A percentile compares a stretch with the other conserved stretches of the same genome.
Evolutionary conservation across 2,329 filamentous ascomycete genomes (phyloP).

Genomic region (Microdochium trichocladiopsis): DNA sequence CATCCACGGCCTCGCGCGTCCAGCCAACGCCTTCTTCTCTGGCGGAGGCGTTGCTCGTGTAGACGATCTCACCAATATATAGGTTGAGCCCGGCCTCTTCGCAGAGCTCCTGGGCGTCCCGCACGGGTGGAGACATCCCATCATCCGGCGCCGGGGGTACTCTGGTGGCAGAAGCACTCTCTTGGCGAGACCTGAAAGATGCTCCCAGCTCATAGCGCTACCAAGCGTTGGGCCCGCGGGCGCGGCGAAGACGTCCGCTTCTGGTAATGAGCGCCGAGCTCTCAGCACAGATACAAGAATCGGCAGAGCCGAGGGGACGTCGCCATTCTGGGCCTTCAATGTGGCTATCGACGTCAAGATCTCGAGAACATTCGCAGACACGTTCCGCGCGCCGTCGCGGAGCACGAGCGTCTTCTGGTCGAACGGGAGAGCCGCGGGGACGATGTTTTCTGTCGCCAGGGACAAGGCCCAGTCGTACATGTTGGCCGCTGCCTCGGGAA

Average conservation of each 20-base stretch:
- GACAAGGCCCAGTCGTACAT: constrained; percentile 73
- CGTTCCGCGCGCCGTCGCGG: constrained; percentile 46
- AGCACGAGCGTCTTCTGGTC: constrained; percentile 58
- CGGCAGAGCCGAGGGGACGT: constrained; percentile 65
- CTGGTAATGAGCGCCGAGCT: constrained; percentile 58
- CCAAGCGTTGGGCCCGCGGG: constrained; percentile 2
- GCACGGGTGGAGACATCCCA: constrained; percentile 60
- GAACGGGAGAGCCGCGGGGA: constrained; percentile 34
- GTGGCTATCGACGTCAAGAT: constrained; percentile 72
- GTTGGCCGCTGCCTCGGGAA: constrained; percentile 57
- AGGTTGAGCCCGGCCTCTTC: constrained; percentile 81
- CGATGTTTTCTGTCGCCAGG: constrained; percentile 51
- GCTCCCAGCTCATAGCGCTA: constrained; percentile 9
- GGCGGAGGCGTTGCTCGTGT: constrained; percentile 41
- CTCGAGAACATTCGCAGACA: constrained; percentile 68
- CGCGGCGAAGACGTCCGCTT: background rate
- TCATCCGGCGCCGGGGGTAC: constrained; percentile 68
- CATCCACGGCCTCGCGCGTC: constrained; percentile 82
- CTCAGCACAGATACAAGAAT: constrained; percentile 81
- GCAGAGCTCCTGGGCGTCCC: constrained; percentile 61
- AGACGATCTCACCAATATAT: constrained; percentile 92
- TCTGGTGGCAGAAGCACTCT: constrained; percentile 38
- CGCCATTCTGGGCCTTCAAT: constrained; percentile 64
- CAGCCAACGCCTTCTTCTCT: constrained; percentile 72
- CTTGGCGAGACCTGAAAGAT: constrained; percentile 17